Percentiles rank a stretch among this genome's conserved stretches.
These are phyloP conservation scores for Orobanche coerulescens DNA, from an alignment of 257 asterid species.

Conservation along the genomic window DNA sequence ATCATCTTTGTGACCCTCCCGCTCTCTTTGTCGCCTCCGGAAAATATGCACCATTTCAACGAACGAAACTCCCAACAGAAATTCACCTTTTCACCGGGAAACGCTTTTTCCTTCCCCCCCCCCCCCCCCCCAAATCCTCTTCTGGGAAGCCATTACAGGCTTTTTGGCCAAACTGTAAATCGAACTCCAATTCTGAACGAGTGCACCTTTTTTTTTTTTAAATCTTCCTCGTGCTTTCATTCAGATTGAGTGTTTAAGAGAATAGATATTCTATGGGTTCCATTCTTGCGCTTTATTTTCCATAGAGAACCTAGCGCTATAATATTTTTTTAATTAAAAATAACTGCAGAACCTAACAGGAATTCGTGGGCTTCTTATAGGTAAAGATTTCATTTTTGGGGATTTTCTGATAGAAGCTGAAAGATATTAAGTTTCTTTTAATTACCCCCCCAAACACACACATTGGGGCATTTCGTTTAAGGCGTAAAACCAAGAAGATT, in stretches of 20 bases:
- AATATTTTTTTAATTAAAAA: neutral
- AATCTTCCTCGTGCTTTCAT: neutral
- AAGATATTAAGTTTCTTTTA: neutral
- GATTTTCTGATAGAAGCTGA: constrained; percentile 20
- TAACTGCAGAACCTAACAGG: constrained; percentile 10
- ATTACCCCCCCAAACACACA: neutral
- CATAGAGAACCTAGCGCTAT: neutral
- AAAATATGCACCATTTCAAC: constrained; percentile 47
- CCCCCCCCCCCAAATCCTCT: constrained; percentile 23
- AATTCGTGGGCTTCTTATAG: neutral
- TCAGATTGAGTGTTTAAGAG: constrained; percentile 11
- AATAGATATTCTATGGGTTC: constrained; percentile 28
- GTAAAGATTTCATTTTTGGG: neutral
- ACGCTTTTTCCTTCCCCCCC: constrained; percentile 10
- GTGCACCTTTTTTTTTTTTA: constrained; percentile 1
- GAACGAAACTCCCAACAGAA: constrained; percentile 57
- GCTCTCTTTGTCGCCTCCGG: constrained; percentile 40
- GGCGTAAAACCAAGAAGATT: constrained; percentile 7
- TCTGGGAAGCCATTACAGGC: constrained; percentile 22
- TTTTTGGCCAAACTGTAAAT: constrained; percentile 12
- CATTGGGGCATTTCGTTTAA: constrained; percentile 10
- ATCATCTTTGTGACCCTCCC: constrained; percentile 23
- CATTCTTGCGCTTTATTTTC: neutral
- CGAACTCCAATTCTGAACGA: constrained; percentile 16
- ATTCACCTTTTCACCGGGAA: constrained; percentile 29